Evolutionary conservation across 176 grass and related monocot species (phyloP).

Genomic region (Aegilops tauschii): DNA sequence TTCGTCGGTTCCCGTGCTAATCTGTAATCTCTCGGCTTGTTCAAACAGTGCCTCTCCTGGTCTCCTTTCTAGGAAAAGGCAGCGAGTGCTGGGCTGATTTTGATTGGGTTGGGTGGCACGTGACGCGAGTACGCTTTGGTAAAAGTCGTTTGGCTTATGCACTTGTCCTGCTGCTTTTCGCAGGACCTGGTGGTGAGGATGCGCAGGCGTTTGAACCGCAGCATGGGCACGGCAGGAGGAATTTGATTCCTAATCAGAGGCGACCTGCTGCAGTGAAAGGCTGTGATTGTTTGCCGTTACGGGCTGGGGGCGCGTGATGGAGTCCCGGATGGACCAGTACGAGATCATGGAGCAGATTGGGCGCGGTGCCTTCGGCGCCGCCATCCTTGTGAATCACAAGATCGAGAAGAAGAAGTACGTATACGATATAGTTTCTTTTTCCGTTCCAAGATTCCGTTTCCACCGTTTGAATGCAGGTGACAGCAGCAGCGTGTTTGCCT

Average conservation of each 20-base stretch:
- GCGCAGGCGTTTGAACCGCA: conserved; percentile 18
- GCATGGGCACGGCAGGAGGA: conserved; percentile 15
- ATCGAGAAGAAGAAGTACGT: conserved; percentile 94
- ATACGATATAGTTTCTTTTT: background rate
- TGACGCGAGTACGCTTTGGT: conserved; percentile 32
- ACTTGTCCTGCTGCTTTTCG: conserved; percentile 22
- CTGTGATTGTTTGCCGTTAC: background rate
- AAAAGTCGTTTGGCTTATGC: conserved; percentile 42
- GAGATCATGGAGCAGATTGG: conserved; percentile 99
- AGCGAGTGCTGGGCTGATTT: background rate
- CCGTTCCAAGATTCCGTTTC: background rate
- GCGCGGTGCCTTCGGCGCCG: conserved; percentile 84
- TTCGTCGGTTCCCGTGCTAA: conserved; percentile 33
- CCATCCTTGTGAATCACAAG: conserved; percentile 98
- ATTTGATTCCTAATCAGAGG: conserved; percentile 7
- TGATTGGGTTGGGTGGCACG: conserved; percentile 35
- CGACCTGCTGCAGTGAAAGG: background rate
- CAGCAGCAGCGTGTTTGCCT: background rate
- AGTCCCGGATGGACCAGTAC: conserved; percentile 96
- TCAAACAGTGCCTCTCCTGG: background rate
- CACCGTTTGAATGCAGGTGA: background rate
- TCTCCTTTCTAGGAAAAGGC: conserved; percentile 29
- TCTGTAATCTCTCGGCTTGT: background rate
- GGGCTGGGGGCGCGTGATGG: conserved; percentile 54
- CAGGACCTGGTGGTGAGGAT: conserved; percentile 18